phyloP scores from a whole-genome alignment of 345 rosid genomes.

The Camelina laxa region DNA sequence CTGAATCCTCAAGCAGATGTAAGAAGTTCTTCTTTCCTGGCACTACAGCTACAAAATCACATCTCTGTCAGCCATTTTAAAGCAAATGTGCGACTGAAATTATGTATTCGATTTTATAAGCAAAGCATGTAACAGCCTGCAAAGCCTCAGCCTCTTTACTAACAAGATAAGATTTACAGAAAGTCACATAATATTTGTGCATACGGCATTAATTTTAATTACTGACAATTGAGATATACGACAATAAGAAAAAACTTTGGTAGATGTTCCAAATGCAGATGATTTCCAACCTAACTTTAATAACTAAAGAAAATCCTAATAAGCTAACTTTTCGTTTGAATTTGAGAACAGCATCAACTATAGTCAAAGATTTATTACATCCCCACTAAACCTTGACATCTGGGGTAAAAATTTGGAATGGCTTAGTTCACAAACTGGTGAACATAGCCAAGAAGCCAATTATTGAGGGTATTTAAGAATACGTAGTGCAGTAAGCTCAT shows the following conservation, averaged over 20 bases:
- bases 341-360: background rate
- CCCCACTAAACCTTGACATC: conserved; percentile 13
- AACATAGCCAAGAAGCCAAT: conserved; percentile 22
- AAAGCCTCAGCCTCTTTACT: conserved; percentile 23
- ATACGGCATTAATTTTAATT: background rate
- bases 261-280: conserved; percentile 23
- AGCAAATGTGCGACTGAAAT: conserved; percentile 4
- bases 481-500: conserved; percentile 21
- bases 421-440: background rate
- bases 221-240: conserved; percentile 2
- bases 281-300: conserved; percentile 1
- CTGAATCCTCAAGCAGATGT: conserved; percentile 81
- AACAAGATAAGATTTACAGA: conserved; percentile 18
- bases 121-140: conserved; percentile 28
- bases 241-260: conserved; percentile 14
- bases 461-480: conserved; percentile 17
- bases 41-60: conserved; percentile 47
- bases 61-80: conserved; percentile 30
- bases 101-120: conserved; percentile 21
- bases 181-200: conserved; percentile 3
- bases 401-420: conserved; percentile 13
- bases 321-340: background rate
- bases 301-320: background rate
- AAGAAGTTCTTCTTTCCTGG: conserved; percentile 63
- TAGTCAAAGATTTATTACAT: conserved; percentile 20